Conservation (phyloP, 768 basidiomycete genomes). For the Boletus eberwhitei region DNA sequence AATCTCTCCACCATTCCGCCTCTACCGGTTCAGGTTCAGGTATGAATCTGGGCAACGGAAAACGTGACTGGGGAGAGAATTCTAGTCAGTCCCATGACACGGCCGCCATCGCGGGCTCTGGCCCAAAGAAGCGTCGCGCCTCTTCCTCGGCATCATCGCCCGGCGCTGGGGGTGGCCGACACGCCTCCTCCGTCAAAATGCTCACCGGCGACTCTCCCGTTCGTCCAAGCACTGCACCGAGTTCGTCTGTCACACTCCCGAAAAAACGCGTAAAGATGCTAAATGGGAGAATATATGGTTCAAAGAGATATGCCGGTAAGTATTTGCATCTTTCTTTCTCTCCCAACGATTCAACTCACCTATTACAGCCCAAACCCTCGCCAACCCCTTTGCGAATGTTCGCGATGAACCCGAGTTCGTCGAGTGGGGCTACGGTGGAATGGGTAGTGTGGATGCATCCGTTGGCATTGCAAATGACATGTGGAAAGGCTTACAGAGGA, state of each 20-base stretch:
- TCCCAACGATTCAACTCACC: neutral
- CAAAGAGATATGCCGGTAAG: slow-evolving; percentile 30
- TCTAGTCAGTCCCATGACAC: neutral
- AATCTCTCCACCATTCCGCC: slow-evolving; percentile 17
- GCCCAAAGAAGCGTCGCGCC: slow-evolving; percentile 16
- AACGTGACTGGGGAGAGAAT: slow-evolving; percentile 2
- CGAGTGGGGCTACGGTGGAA: slow-evolving; percentile 89
- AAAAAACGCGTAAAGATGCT: slow-evolving; percentile 59
- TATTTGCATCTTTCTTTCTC: neutral
- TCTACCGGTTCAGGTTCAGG: slow-evolving; percentile 17
- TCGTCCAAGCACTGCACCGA: slow-evolving; percentile 13
- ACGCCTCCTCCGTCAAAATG: slow-evolving; percentile 12
- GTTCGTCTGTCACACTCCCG: neutral
- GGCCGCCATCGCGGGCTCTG: neutral
- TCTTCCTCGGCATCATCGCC: slow-evolving; percentile 21
- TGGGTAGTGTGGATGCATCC: slow-evolving; percentile 54
- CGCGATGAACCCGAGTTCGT: slow-evolving; percentile 77
- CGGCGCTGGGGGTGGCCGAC: slow-evolving; percentile 33
- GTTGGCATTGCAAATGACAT: slow-evolving; percentile 27
- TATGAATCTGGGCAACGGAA: neutral
- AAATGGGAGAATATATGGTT: slow-evolving; percentile 84
- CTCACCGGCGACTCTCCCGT: neutral
- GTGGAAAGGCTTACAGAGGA: slow-evolving; percentile 27
- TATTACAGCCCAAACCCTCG: slow-evolving; percentile 28
- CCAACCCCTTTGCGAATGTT: slow-evolving; percentile 62